Conservation (phyloP, 768 basidiomycete genomes). For the Serpula lacrymans region DNA sequence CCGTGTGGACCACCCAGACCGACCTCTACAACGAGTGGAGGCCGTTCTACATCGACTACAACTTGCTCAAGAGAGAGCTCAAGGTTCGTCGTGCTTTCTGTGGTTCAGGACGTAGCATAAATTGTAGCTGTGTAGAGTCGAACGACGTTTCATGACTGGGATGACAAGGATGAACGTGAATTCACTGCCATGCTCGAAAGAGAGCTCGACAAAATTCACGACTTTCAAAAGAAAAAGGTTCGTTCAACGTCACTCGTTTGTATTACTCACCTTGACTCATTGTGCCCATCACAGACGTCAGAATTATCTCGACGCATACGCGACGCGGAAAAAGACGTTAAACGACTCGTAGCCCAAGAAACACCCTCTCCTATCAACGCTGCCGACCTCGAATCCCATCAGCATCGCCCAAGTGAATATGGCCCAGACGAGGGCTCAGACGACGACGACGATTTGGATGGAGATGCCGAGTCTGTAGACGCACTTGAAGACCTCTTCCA, state of each 20-base stretch:
- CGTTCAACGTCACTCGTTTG: slow-evolving; percentile 7
- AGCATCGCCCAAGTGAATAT: slow-evolving; percentile 37
- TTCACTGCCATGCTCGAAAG: slow-evolving; percentile 76
- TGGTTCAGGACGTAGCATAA: too few species aligned
- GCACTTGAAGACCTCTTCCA: slow-evolving; percentile 85
- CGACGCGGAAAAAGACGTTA: slow-evolving; percentile 78
- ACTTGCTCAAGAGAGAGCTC: slow-evolving; percentile 82
- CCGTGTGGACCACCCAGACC: slow-evolving; percentile 41
- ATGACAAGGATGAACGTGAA: slow-evolving; percentile 71
- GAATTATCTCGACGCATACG: slow-evolving; percentile 81
- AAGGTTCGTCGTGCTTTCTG: slow-evolving; percentile 48
- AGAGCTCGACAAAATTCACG: slow-evolving; percentile 92
- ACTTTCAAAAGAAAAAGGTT: slow-evolving; percentile 90
- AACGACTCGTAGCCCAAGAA: slow-evolving; percentile 68
- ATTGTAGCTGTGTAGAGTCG: slow-evolving; percentile 33
- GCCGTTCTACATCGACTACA: slow-evolving; percentile 88
- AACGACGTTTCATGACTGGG: slow-evolving; percentile 63
- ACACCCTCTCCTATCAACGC: slow-evolving; percentile 17
- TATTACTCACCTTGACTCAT: neutral
- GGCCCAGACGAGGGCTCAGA: slow-evolving; percentile 70
- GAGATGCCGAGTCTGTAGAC: slow-evolving; percentile 56
- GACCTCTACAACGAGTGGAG: slow-evolving; percentile 90
- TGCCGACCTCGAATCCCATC: slow-evolving; percentile 59
- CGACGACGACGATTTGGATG: slow-evolving; percentile 44
- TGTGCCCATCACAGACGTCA: slow-evolving; percentile 48